A percentile compares a stretch with the other conserved stretches of the same genome.
phyloP scores from a whole-genome alignment of 768 basidiomycete genomes.

The Collybia sp. region DNA sequence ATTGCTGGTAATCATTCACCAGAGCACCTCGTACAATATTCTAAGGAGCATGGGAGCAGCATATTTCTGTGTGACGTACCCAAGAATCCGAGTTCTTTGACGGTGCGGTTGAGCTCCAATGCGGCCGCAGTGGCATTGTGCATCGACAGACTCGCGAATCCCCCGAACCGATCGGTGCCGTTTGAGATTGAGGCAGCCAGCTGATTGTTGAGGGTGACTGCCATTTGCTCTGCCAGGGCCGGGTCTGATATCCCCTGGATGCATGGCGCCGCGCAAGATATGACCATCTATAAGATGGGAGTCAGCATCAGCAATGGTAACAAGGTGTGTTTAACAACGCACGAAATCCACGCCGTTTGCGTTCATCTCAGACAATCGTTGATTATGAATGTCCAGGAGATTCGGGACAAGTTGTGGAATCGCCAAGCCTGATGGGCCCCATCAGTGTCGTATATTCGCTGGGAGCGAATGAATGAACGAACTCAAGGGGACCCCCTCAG shows the following conservation, averaged over 20 bases:
- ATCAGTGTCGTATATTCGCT: not conserved
- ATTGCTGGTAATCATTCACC: slow-evolving; percentile 42
- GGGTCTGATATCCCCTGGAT: slow-evolving; percentile 34
- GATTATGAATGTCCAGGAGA: slow-evolving; percentile 33
- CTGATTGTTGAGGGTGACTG: slow-evolving; percentile 29
- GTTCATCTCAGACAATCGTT: slow-evolving; percentile 30
- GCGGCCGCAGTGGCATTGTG: slow-evolving; percentile 36
- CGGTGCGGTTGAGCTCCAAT: slow-evolving; percentile 31
- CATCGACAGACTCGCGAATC: slow-evolving; percentile 38
- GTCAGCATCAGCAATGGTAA: not conserved
- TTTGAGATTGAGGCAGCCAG: slow-evolving; percentile 32
- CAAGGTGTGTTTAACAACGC: slow-evolving; percentile 5
- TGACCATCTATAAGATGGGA: slow-evolving; percentile 25
- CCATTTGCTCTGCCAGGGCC: slow-evolving; percentile 24
- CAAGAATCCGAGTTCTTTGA: slow-evolving; percentile 34
- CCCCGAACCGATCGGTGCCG: slow-evolving; percentile 34
- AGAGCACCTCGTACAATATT: slow-evolving; percentile 21
- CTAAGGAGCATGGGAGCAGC: not conserved
- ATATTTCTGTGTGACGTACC: slow-evolving; percentile 18
- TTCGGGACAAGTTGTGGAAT: slow-evolving; percentile 24
- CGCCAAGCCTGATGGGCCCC: slow-evolving; percentile 17
- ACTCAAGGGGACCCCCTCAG: no score
- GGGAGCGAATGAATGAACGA: not conserved
- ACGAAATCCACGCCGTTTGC: slow-evolving; percentile 34
- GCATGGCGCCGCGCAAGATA: slow-evolving; percentile 32